Evolutionary conservation across 2,329 filamentous ascomycete genomes (phyloP).

Genomic region (Epichloe baconii): DNA sequence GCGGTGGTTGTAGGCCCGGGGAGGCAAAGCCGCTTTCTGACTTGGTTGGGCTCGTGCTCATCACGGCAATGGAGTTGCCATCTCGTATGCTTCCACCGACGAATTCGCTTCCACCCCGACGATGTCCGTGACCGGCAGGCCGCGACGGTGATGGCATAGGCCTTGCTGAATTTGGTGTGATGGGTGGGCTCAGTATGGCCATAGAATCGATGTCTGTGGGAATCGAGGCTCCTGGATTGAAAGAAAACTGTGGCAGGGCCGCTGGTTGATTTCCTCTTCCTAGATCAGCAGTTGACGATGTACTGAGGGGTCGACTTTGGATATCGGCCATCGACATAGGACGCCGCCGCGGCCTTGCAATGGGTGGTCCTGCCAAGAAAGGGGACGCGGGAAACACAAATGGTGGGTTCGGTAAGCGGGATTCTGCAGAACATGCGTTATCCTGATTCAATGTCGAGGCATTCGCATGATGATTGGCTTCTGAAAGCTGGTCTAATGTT

Average conservation of each 20-base stretch:
- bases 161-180: constrained; percentile 38
- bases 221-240: constrained; percentile 36
- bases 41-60: constrained; percentile 60
- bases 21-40: constrained; percentile 44
- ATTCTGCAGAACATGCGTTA: constrained; percentile 2
- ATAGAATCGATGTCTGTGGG: constrained; percentile 18
- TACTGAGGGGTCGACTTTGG: constrained; percentile 19
- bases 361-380: constrained; percentile 22
- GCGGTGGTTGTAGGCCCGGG: constrained; percentile 37
- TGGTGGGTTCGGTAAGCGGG: constrained; percentile 45
- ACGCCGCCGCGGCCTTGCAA: constrained; percentile 36
- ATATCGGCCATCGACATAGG: constrained; percentile 41
- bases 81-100: constrained; percentile 58
- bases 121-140: constrained; percentile 56
- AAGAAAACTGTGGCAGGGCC: constrained; percentile 40
- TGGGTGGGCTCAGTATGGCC: constrained; percentile 38
- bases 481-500: constrained; percentile 6
- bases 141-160: constrained; percentile 43
- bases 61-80: constrained; percentile 43
- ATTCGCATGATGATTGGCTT: neutral
- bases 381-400: constrained; percentile 48
- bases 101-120: constrained; percentile 74
- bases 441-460: neutral
- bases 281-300: constrained; percentile 15
- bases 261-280: constrained; percentile 19